Base-by-base conservation (phyloP, 257 asterid species). In the Hygrophila difformis region DNA sequence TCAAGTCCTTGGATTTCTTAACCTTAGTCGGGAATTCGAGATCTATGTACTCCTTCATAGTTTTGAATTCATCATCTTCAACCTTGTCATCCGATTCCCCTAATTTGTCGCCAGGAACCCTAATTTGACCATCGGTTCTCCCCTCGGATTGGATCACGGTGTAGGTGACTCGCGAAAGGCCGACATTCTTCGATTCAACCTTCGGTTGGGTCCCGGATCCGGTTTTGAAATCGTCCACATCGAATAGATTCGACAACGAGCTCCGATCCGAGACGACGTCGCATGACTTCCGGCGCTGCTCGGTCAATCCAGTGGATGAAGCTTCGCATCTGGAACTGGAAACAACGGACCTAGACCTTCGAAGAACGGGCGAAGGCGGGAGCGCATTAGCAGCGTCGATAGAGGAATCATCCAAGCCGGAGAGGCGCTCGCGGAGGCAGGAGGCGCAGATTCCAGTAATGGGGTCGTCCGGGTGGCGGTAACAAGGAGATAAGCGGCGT, bases 21-120 rank as follows among this genome's bases (percentile, higher is more conserved):
- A 24, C 55, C 77, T 74, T 82, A 8, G 29, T 57, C 16, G 56
- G 72, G 35, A 70, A 61, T 60, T 86, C 99, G 22, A 91, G 87
- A 78, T 91, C 97, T 64, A 91, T 86, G 61, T 59, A 64, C 50
- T 91, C 99, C 42, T 86, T 87, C 96, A 91, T 86, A 1, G 99
- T 76, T 80, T 71, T 91, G n/a, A 51, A 61, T 16, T 80, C 97
- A 7, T 75, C 99, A 22, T 68, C 87, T 16, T 69, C 74, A 20
- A 23, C 43, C 13, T 57, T 64, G 3, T 42, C 78, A 28, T 60
- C 69, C 53, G 47, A 26, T 18, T 34, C 58, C 60, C 48, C 61
- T 44, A 60, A 62, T 34, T 56, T 24, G 50, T 49, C 48, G 37
- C 36, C 18, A 46, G 50, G 46, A 64, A 47, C 74, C 78, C 78